phyloP scores from a whole-genome alignment of 2,329 filamentous ascomycete species.

The Epichloe sp. region DNA sequence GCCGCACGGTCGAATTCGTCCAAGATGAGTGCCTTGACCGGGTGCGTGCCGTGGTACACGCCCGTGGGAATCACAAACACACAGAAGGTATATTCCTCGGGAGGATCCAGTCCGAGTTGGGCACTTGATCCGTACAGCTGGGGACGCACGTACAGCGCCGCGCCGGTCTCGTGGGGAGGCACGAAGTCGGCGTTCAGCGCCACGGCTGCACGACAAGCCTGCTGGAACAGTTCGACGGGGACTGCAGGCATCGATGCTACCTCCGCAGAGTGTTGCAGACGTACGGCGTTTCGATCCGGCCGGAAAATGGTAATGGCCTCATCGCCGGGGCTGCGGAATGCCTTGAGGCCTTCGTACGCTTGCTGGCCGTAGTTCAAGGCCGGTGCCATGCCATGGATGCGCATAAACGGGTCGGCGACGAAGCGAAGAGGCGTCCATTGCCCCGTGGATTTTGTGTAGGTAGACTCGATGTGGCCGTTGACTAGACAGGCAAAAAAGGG shows the following conservation, averaged over 20 bases:
- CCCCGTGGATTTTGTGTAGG: conserved; percentile 61
- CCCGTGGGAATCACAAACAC: conserved; percentile 88
- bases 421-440: conserved; percentile 70
- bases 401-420: conserved; percentile 70
- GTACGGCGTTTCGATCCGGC: conserved; percentile 67
- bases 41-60: conserved; percentile 82
- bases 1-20: conserved; percentile 90
- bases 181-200: conserved; percentile 82
- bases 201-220: conserved; percentile 68
- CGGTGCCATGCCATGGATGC: conserved; percentile 88
- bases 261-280: conserved; percentile 72
- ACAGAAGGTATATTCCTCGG: conserved; percentile 83
- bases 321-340: conserved; percentile 67
- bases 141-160: conserved; percentile 85
- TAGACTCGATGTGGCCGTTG: conserved; percentile 86
- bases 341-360: conserved; percentile 96
- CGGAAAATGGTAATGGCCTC: conserved; percentile 73
- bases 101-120: conserved; percentile 73
- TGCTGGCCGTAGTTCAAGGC: conserved; percentile 96
- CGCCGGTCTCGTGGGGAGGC: conserved; percentile 76
- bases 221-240: conserved; percentile 62
- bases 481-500: conserved; percentile 51
- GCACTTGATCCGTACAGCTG: conserved; percentile 78
- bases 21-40: conserved; percentile 76
- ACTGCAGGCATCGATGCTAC: conserved; percentile 76